phyloP scores from a whole-genome alignment of 2,329 filamentous ascomycete genomes.

The Pseudogymnoascus sp. region DNA sequence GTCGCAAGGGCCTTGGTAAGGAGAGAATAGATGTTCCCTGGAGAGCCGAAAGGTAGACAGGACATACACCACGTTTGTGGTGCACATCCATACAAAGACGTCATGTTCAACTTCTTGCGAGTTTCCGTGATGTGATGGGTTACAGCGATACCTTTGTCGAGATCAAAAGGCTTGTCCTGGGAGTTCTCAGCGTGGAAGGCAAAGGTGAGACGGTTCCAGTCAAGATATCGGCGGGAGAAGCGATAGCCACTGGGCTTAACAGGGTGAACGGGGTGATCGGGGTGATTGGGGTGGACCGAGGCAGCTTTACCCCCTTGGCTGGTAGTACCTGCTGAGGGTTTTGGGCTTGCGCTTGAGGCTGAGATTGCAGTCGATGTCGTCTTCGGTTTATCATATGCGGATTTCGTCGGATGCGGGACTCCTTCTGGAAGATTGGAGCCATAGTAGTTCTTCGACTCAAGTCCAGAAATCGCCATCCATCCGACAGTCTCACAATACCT shows the following conservation, averaged over 20 bases:
- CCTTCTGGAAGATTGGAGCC: slow-evolving; percentile 20
- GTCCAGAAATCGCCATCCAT: slow-evolving; percentile 76
- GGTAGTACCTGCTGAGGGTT: slow-evolving; percentile 45
- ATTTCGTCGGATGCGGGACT: slow-evolving; percentile 25
- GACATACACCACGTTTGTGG: slow-evolving; percentile 72
- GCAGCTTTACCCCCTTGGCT: slow-evolving; percentile 25
- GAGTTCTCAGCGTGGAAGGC: slow-evolving; percentile 63
- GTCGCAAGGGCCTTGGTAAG: slow-evolving; percentile 58
- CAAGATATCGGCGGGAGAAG: slow-evolving; percentile 76
- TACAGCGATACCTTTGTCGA: slow-evolving; percentile 65
- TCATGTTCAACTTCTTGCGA: slow-evolving; percentile 60
- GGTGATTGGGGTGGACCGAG: slow-evolving; percentile 63
- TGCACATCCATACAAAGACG: slow-evolving; percentile 68
- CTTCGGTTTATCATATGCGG: slow-evolving; percentile 29
- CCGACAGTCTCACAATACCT: slow-evolving; percentile 93
- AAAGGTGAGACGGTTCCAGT: slow-evolving; percentile 73
- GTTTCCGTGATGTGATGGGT: slow-evolving; percentile 60
- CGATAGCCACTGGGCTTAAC: neutral
- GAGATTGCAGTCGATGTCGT: slow-evolving; percentile 45
- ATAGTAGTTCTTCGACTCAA: slow-evolving; percentile 26
- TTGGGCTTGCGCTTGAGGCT: slow-evolving; percentile 63
- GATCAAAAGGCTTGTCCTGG: slow-evolving; percentile 58
- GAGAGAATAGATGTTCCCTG: slow-evolving; percentile 64
- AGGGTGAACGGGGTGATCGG: neutral
- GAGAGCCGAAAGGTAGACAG: slow-evolving; percentile 62